Evolutionary conservation across 176 grass and related monocot species (phyloP), one percentile per base, ranked within the genome.

Genomic region (Puccinellia tenuiflora): DNA sequence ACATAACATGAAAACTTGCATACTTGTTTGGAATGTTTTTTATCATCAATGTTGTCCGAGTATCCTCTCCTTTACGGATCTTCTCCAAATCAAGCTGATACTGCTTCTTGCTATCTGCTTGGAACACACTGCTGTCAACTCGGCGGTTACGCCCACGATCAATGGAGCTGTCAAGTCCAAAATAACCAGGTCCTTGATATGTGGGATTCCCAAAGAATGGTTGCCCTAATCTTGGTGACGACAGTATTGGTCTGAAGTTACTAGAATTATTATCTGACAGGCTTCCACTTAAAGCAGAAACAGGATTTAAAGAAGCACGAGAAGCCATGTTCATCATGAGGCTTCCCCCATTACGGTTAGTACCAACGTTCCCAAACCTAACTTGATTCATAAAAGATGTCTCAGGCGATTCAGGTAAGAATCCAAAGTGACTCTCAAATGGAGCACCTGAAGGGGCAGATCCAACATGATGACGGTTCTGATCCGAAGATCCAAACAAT

Each of bases 21-120:
- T 95, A 98, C 96, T 98, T 98, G 66, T 98, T 95, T 31, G 96
- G 96, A 33, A 98, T 98, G 35, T 98, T 98, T 72, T 98, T 98
- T 68, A 98, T 95, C 96, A 98, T 98, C 82, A 98, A 71, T 62
- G 96, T 98, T 10, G 96, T 95, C 59, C 96, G 84, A 65, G 60
- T 80, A 90, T 98, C 96, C 40, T 98, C 90, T 5, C 96, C 90
- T 35, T 67, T 95, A 52, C 73, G 51, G 35, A 98, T 98, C 78
- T 93, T 98, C 48, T 98, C 96, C 82, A 98, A 84, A 80, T 98
- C 92, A 78, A 98, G 90, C 79, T 91, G 90, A 87, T 98, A 98
- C 85, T 91, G 92, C 82, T 89, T 97, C 78, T 90, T 95, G 85
- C 80, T 95, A 77, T 98, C 96, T 26, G 71, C 59, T 85, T 91